Evolutionary conservation across 148 eudicot genomes (phyloP).

Genomic region (Chenopodium album): DNA sequence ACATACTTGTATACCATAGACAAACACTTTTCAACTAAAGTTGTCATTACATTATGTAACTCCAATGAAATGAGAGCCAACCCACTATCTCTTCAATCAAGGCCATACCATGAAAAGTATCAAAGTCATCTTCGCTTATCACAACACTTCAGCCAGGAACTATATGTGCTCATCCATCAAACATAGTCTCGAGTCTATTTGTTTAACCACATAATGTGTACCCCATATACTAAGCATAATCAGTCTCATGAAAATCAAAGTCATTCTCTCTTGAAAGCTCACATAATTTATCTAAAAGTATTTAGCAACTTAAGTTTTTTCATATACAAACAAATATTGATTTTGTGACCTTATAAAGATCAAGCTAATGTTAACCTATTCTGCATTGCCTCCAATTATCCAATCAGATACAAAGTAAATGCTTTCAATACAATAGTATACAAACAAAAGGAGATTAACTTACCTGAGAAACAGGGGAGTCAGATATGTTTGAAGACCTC

Average conservation of each 20-base stretch:
- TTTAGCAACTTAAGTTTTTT: background rate
- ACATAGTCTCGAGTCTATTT: background rate
- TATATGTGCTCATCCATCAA: background rate
- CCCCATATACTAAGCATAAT: background rate
- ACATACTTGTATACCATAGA: background rate
- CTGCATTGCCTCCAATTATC: background rate
- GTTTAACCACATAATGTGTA: background rate
- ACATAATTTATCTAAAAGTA: no score
- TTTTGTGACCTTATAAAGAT: background rate
- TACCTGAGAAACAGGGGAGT: conserved; percentile 46
- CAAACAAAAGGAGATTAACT: background rate
- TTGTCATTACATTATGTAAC: background rate
- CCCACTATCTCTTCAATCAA: background rate
- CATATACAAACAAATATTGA: background rate
- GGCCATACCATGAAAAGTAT: background rate
- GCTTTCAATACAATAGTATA: background rate
- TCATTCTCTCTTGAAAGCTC: background rate
- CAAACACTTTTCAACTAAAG: background rate
- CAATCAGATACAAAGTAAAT: background rate
- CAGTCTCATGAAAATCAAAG: background rate
- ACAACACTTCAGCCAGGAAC: background rate
- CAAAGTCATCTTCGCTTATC: background rate
- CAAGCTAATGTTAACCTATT: background rate
- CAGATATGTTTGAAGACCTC: conserved; percentile 34
- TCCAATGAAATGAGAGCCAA: background rate